A percentile compares a stretch with the other conserved stretches of the same genome.
Evolutionary conservation across 306 rosid genomes (phyloP).

Genomic region (Spatholobus suberectus): DNA sequence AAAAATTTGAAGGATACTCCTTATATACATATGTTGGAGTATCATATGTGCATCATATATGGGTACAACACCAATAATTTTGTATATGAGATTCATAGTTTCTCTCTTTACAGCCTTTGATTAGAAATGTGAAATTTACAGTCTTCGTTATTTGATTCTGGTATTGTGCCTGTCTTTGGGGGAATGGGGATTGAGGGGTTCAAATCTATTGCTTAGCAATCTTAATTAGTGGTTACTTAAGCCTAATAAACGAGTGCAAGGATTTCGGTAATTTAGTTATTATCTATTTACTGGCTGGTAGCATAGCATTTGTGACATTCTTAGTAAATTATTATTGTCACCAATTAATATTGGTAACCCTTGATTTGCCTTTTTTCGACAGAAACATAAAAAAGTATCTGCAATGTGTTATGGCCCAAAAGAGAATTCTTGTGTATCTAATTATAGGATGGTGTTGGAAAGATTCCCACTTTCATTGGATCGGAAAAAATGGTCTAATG

Average conservation of each 20-base stretch:
- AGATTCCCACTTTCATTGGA: conserved; percentile 66
- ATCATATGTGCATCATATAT: neutral
- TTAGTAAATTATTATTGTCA: conserved; percentile 1
- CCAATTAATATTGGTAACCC: conserved; percentile 31
- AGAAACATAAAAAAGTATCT: conserved; percentile 60
- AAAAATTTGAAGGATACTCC: neutral
- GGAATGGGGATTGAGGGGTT: neutral
- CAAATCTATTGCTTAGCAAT: conserved; percentile 33
- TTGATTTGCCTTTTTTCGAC: conserved; percentile 25
- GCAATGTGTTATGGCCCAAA: conserved; percentile 74
- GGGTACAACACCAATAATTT: neutral
- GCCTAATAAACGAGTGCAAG: neutral
- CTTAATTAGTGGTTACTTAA: neutral
- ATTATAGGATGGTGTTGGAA: conserved; percentile 68
- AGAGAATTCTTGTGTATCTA: conserved; percentile 74
- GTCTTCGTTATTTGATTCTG: neutral
- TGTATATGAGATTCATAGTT: neutral
- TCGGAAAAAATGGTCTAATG: conserved; percentile 75
- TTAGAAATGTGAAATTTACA: conserved; percentile 1
- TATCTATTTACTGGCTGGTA: neutral
- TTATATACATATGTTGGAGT: neutral
- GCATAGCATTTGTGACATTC: neutral
- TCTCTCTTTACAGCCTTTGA: neutral
- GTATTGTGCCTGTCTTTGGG: conserved; percentile 4
- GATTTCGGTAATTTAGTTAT: neutral